phyloP scores from a whole-genome alignment of 1,139 yeast genomes.

The Suhomyces terraborum region DNA sequence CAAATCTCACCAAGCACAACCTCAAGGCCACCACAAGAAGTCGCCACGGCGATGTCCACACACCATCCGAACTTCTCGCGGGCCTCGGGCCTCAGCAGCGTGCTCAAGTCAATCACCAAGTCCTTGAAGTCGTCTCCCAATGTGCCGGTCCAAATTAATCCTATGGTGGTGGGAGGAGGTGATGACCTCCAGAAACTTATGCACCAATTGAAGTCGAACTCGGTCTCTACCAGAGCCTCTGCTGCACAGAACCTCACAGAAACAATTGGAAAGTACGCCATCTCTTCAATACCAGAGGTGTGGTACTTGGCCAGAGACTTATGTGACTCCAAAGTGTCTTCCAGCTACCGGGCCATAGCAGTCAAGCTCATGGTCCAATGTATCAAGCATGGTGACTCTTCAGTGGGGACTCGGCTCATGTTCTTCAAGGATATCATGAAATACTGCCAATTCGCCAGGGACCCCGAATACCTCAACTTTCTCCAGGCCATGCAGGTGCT shows the following conservation, averaged over 20 bases:
- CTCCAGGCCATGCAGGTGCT: conserved; percentile 53
- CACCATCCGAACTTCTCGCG: conserved; percentile 40
- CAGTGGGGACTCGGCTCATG: conserved; percentile 49
- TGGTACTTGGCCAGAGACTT: conserved; percentile 73
- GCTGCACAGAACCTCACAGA: conserved; percentile 57
- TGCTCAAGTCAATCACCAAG: conserved; percentile 57
- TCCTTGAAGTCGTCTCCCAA: conserved; percentile 45
- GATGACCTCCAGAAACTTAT: conserved; percentile 51
- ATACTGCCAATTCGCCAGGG: conserved; percentile 45
- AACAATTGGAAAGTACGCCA: conserved; percentile 52
- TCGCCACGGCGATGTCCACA: conserved; percentile 28
- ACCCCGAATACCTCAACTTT: conserved; percentile 56
- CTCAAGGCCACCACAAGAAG: not conserved
- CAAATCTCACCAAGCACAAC: not conserved
- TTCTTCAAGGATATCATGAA: conserved; percentile 62
- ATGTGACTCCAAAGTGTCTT: conserved; percentile 44
- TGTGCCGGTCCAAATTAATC: conserved; percentile 51
- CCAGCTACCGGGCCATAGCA: conserved; percentile 54
- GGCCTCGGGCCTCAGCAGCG: conserved; percentile 45
- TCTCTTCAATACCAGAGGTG: conserved; percentile 66
- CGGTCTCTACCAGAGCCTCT: conserved; percentile 44
- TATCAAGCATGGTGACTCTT: conserved; percentile 52
- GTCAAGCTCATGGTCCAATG: conserved; percentile 58
- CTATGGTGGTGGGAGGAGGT: conserved; percentile 67
- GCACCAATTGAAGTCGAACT: conserved; percentile 39